Conservation (phyloP, 2,329 filamentous ascomycete species). For the Teratosphaeria pseudoeucalypti region DNA sequence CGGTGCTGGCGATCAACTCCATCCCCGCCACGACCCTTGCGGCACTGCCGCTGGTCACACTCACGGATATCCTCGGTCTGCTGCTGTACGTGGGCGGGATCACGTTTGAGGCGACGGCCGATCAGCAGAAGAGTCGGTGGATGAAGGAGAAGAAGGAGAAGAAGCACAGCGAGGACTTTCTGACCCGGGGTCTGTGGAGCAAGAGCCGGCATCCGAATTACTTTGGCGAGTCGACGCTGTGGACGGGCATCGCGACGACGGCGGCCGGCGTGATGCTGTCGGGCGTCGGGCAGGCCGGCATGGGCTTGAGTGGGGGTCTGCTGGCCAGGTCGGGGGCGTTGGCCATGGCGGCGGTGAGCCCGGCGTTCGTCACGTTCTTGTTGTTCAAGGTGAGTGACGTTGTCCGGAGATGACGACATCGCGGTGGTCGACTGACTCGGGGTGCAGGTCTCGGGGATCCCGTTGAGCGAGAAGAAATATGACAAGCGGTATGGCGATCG, state of each 20-base stretch:
- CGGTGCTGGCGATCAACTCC: constrained; percentile 54
- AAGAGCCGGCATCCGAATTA: constrained; percentile 58
- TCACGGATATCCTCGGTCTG: constrained; percentile 49
- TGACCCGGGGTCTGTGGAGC: constrained; percentile 53
- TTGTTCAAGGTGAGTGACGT: constrained; percentile 46
- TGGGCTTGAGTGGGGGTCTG: constrained; percentile 43
- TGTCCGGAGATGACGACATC: not conserved
- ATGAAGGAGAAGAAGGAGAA: constrained; percentile 50
- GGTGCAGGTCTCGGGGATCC: constrained; percentile 42
- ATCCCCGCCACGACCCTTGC: constrained; percentile 45
- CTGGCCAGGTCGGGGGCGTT: constrained; percentile 35
- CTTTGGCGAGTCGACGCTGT: constrained; percentile 60
- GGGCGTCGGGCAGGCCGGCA: constrained; percentile 44
- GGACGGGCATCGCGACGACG: constrained; percentile 55
- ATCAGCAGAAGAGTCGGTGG: constrained; percentile 56
- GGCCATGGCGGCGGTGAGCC: constrained; percentile 47
- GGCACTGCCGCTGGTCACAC: constrained; percentile 37
- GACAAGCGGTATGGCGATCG: constrained; percentile 53
- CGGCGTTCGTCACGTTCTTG: constrained; percentile 54
- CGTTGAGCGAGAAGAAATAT: constrained; percentile 59
- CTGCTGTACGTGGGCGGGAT: constrained; percentile 50
- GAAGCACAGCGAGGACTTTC: constrained; percentile 56
- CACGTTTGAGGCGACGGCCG: constrained; percentile 50
- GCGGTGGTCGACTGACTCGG: not conserved
- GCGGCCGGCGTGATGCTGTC: constrained; percentile 48